Conservation (phyloP, 768 basidiomycete genomes). For the Lactarius evosmus region DNA sequence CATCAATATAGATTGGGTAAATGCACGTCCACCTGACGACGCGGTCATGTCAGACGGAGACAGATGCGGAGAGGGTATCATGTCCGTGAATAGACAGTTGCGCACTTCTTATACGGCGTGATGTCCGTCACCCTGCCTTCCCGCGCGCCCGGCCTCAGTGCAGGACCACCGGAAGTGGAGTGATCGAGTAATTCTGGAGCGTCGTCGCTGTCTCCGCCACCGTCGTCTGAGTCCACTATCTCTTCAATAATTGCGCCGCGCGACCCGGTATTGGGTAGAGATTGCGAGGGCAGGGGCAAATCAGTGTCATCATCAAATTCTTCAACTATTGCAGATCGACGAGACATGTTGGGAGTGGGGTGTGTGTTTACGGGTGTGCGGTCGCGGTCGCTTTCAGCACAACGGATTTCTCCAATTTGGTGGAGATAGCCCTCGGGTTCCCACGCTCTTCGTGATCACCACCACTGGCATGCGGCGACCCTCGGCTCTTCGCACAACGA, state of each 20-base stretch:
- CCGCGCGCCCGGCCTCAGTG: slow-evolving; percentile 28
- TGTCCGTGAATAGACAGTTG: slow-evolving; percentile 27
- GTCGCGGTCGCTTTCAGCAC: background rate
- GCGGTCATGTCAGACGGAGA: slow-evolving; percentile 17
- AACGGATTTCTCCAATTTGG: background rate
- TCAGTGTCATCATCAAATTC: slow-evolving; percentile 97
- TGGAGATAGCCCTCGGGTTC: slow-evolving; percentile 9
- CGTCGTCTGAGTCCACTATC: slow-evolving; percentile 49
- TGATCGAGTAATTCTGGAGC: slow-evolving; percentile 39
- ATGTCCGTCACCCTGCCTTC: slow-evolving; percentile 54
- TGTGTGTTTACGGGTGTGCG: background rate
- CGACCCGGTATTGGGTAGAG: slow-evolving; percentile 62
- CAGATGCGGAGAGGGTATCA: slow-evolving; percentile 16
- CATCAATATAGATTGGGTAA: slow-evolving; percentile 96
- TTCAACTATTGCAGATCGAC: slow-evolving; percentile 62
- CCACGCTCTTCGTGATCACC: slow-evolving; percentile 21
- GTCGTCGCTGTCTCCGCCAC: slow-evolving; percentile 28
- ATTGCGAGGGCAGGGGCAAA: slow-evolving; percentile 68
- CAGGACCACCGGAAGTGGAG: slow-evolving; percentile 53
- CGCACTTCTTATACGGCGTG: slow-evolving; percentile 81
- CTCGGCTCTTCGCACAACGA: slow-evolving; percentile 7
- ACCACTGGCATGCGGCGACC: slow-evolving; percentile 10
- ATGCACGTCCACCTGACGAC: slow-evolving; percentile 83
- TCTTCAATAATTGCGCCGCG: slow-evolving; percentile 79
- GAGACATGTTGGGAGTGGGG: slow-evolving; percentile 50